Conservation (phyloP, 129 eudicot species). For the Pittosporum tobira region DNA sequence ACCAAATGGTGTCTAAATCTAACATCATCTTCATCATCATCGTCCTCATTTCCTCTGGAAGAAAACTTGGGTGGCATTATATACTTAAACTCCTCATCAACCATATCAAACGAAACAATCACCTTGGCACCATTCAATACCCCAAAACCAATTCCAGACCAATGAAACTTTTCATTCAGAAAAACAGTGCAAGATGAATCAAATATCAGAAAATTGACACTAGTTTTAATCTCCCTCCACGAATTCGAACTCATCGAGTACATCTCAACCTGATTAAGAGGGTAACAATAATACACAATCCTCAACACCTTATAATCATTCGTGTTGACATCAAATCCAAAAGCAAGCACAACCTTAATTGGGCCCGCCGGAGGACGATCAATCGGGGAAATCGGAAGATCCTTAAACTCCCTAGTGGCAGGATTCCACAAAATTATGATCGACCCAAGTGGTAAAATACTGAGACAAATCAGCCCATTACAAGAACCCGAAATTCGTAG, state of each 20-base stretch:
- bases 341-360: slow-evolving; percentile 14
- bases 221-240: slow-evolving; percentile 12
- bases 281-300: slow-evolving; percentile 14
- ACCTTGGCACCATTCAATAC: slow-evolving; percentile 1
- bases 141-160: slow-evolving; percentile 7
- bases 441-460: slow-evolving; percentile 12
- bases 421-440: slow-evolving; percentile 33
- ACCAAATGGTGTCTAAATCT: background rate
- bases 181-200: background rate
- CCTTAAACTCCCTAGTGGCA: slow-evolving; percentile 10
- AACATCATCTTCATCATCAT: background rate
- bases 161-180: background rate
- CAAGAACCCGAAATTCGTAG: slow-evolving; percentile 27
- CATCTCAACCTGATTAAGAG: slow-evolving; percentile 18
- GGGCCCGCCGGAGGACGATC: background rate
- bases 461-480: slow-evolving; percentile 32
- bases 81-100: slow-evolving; percentile 18
- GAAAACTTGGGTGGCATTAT: slow-evolving; percentile 21
- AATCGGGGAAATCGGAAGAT: background rate
- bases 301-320: slow-evolving; percentile 31
- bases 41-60: background rate
- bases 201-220: background rate
- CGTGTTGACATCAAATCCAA: slow-evolving; percentile 20
- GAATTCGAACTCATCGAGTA: slow-evolving; percentile 15
- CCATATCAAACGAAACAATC: slow-evolving; percentile 31